Conservation (phyloP, 2,329 filamentous ascomycete genomes). For the Talaromyces sp. region DNA sequence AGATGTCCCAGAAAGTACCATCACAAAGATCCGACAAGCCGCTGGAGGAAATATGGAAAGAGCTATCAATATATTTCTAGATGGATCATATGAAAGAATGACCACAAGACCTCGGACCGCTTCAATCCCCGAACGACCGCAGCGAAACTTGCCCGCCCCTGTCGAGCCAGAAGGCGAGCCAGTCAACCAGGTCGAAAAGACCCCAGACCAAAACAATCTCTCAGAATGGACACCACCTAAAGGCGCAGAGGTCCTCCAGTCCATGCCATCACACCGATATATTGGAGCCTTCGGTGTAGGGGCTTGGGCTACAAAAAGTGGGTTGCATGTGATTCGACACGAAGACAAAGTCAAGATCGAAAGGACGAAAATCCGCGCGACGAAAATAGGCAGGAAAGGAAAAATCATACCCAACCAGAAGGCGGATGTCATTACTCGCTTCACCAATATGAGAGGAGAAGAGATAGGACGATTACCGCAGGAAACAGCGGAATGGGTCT, state of each 20-base stretch:
- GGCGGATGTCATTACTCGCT: slow-evolving; percentile 84
- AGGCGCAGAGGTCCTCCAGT: slow-evolving; percentile 22
- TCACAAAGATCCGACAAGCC: slow-evolving; percentile 50
- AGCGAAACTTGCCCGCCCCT: neutral
- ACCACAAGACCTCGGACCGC: neutral
- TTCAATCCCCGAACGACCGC: neutral
- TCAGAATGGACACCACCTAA: slow-evolving; percentile 15
- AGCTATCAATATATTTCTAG: slow-evolving; percentile 64
- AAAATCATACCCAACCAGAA: slow-evolving; percentile 57
- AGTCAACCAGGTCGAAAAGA: neutral
- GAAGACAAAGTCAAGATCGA: slow-evolving; percentile 85
- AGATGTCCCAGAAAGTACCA: slow-evolving; percentile 44
- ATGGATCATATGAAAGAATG: slow-evolving; percentile 59
- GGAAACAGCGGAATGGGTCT: slow-evolving; percentile 87
- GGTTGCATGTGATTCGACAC: slow-evolving; percentile 70
- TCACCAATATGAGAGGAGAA: slow-evolving; percentile 73
- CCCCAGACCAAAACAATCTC: neutral
- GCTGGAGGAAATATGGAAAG: slow-evolving; percentile 57
- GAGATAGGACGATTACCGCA: slow-evolving; percentile 86
- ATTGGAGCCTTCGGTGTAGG: slow-evolving; percentile 89
- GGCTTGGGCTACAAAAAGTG: slow-evolving; percentile 88
- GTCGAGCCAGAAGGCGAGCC: neutral
- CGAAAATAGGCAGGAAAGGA: slow-evolving; percentile 47
- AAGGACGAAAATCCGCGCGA: slow-evolving; percentile 70
- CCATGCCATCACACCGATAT: slow-evolving; percentile 63